Base-by-base conservation (phyloP, 768 basidiomycete genomes). In the Boletus barrowsii region DNA sequence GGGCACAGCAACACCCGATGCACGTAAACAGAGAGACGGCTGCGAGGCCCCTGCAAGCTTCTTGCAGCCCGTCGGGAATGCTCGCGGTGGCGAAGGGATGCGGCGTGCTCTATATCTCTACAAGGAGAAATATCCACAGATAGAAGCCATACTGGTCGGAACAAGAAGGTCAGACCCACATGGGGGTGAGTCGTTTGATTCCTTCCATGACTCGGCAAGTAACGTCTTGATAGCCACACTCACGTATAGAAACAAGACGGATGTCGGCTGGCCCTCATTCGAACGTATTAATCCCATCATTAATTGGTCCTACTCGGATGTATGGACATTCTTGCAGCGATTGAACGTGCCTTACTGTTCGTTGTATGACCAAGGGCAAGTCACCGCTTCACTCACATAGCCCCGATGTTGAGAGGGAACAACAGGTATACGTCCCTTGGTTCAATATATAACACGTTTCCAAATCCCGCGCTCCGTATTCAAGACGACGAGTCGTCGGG, bases 341-440 rank as follows among this genome's bases (percentile, higher is more conserved):
- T 72, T 94, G 18, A 68, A 83, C 4, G 83, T 99, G 5, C 90
- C 89, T 2, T 99, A 95, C 68, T 99, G 97, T 68, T 67, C 70
- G 36, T 68, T 99, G 41, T 99, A 99, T 64, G 93, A 98, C 62
- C 77, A 89, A 72, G 97, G 96, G 90, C 95, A 54, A 51, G 86
- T 69, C 11, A 48, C 47, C 11, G 1, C 48, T 47, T 14, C 37
- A 45, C 20, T 43, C 47, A 4, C 40, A 22, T 49, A 29, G 37
- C 30, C 37, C 20, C 24, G 10, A 35, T 33, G 42, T 39, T 57
- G 32, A 53, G 43, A 32, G 8, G 15, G 42, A 20, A 20, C 39
- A 7, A 45, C 58, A 96, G 94, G n/a, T 99, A 96, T 71, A 99
- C 97, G 3, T 98, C 96, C 5, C 83, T 99, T 18, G 96, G 97